Evolutionary conservation across 1,139 yeast genomes (phyloP).

Genomic region (Saccharomycopsis crataegensis): DNA sequence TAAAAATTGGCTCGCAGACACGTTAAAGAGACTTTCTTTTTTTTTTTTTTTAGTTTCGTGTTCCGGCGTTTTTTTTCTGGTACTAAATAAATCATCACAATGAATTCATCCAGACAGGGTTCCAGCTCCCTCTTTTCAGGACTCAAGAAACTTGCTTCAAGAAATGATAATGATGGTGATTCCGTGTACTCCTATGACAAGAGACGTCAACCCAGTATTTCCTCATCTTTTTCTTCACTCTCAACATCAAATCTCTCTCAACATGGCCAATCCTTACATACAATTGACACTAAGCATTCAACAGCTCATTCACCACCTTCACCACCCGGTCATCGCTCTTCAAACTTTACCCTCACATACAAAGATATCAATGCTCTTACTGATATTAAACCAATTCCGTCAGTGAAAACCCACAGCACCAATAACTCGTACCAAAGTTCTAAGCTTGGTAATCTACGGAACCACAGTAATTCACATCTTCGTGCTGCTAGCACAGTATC

Average conservation of each 20-base stretch:
- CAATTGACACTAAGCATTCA: slow-evolving; percentile 4
- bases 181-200: slow-evolving; percentile 2
- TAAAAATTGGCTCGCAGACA: too few species aligned
- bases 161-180: slow-evolving; percentile 14
- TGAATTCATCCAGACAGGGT: slow-evolving; percentile 10
- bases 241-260: background rate
- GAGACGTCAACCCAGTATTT: slow-evolving; percentile 14
- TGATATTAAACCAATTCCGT: slow-evolving; percentile 19
- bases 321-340: slow-evolving; percentile 1
- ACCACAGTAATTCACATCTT: background rate
- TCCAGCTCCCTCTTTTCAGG: slow-evolving; percentile 16
- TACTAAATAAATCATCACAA: background rate
- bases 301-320: slow-evolving; percentile 9
- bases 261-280: slow-evolving; percentile 5
- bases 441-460: background rate
- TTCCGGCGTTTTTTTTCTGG: too few species aligned
- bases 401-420: slow-evolving; percentile 3
- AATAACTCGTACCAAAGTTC: slow-evolving; percentile 20
- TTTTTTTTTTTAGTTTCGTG: too few species aligned
- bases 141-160: slow-evolving; percentile 17
- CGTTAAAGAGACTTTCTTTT: too few species aligned
- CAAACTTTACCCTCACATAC: slow-evolving; percentile 14
- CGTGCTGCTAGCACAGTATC: background rate
- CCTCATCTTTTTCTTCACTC: slow-evolving; percentile 4
- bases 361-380: slow-evolving; percentile 18